Base-by-base conservation (phyloP, 352 stramenopile genomes). In the Globisporangium nagaii region DNA sequence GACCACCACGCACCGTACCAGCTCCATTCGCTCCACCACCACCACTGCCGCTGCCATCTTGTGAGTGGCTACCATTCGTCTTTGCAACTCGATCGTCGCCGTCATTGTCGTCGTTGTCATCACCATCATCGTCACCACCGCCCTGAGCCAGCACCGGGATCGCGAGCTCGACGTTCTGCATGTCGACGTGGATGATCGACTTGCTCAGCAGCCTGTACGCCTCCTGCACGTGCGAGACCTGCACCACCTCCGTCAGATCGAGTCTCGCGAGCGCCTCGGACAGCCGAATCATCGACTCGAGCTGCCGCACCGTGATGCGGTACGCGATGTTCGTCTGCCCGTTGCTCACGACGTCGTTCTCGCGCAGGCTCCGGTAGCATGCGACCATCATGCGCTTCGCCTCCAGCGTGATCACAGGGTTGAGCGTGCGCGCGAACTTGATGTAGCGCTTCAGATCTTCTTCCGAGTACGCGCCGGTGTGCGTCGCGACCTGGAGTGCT, bases 101-200 rank as follows among this genome's bases (percentile, higher is more conserved):
- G 17, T 51, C 41, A 12, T 55, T 45, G 2, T 67, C 56, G 13
- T 66, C 37, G 17, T 53, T 27, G 5, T 60, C 54, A 25, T 67
- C 58, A 22, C 71, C 64, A 12, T 95, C 77, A 20, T 70, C 60
- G 24, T 90, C 75, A 6, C 87, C 80, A 13, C 95, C 88, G 13
- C 28, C 45, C 12, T 66, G 60, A 40, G 8, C n/a, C n/a, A 79
- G 45, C 22, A 75, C 63, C 0, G 81, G 79, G 55, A 93, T 57
- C 22, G 97, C 88, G 12, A 98, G 66, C 58, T 97, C 88, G 5
- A 99, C 90, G 72, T 98, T 95, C 60, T 98, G 93, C 42, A 93
- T 98, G 58, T 99, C 97, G 3, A 99, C 96, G 76, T 98, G 93
- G 63, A 99, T 99, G 59, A 99, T 99, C 36, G 88, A 98, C 62